Evolutionary conservation across 257 asterid species (phyloP).

Genomic region (Primulina eburnea): DNA sequence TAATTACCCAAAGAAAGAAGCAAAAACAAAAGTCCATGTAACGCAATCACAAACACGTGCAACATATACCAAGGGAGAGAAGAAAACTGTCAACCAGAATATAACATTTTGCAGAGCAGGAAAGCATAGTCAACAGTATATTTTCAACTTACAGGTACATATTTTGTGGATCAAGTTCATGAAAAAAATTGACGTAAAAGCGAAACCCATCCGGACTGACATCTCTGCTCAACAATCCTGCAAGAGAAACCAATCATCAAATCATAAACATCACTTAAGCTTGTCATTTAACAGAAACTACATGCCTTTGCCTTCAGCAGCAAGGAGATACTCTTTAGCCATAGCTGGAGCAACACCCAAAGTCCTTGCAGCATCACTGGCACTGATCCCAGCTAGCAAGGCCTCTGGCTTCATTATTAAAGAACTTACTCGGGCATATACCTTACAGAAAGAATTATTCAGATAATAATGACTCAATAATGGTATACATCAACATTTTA

Average conservation of each 20-base stretch:
- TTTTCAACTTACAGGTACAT: slow-evolving; percentile 54
- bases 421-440: slow-evolving; percentile 68
- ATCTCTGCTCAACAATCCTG: slow-evolving; percentile 94
- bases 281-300: slow-evolving; percentile 5
- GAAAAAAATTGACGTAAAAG: slow-evolving; percentile 71
- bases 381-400: slow-evolving; percentile 66
- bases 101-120: slow-evolving; percentile 7
- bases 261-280: slow-evolving; percentile 13
- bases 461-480: slow-evolving; percentile 3
- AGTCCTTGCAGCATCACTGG: slow-evolving; percentile 92
- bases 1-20: neutral
- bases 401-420: slow-evolving; percentile 66
- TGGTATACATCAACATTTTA: slow-evolving; percentile 4
- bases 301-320: slow-evolving; percentile 91
- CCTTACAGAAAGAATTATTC: slow-evolving; percentile 34
- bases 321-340: slow-evolving; percentile 95
- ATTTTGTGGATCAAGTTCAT: slow-evolving; percentile 57
- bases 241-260: slow-evolving; percentile 30
- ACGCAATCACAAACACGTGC: neutral
- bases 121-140: slow-evolving; percentile 11
- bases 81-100: neutral
- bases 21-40: neutral
- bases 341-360: slow-evolving; percentile 97
- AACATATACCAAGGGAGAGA: neutral
- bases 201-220: slow-evolving; percentile 94